Evolutionary conservation across 1,139 yeast genomes (phyloP), one percentile per base, ranked within the genome.

Genomic region (Torulaspora globosa): DNA sequence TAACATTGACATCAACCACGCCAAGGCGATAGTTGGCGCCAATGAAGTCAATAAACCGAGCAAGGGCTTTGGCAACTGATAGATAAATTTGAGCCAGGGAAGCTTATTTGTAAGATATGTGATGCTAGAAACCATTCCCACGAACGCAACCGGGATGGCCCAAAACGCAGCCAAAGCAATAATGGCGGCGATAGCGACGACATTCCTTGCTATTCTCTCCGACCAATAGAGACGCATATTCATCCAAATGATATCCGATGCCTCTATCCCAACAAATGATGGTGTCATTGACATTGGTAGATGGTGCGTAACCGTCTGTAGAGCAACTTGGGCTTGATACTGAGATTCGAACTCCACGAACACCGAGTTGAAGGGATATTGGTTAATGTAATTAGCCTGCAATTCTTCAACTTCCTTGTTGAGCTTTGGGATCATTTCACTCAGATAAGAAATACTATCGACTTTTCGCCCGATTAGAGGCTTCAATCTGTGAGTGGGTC

Each of bases 81-180:
- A 68, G 57, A 92, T 77, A 66, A 86, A 90, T 24, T 70, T 64
- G 57, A 90, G 75, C 74, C 84, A 89, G 16, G 71, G 85, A 19
- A 89, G 73, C 53, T 78, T 80, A 43, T 78, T 72, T 32, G 83
- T 85, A 66, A 89, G 73, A 58, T 75, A 76, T 53, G 84, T 80
- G 57, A 92, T 77, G 69, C 90, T 90, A 18, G 97, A 89, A 55
- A 92, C 78, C 60, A 83, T 73, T 82, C 97, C 97, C 46, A 92
- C 96, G 65, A 88, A 87, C 1, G 97, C 96, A 43, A 90, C 97
- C 14, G 97, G 97, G 58, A 89, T 75, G 49, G 96, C 78, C 97
- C 97, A 92, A 65, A 89, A 84, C 46, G 90, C 76, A 52, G 88
- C 78, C 61, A 84, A 66, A 1, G 79, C 81, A 34, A 72, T 63